Conservation (phyloP, 2,329 filamentous ascomycete genomes). For the Aspergillus fructus region DNA sequence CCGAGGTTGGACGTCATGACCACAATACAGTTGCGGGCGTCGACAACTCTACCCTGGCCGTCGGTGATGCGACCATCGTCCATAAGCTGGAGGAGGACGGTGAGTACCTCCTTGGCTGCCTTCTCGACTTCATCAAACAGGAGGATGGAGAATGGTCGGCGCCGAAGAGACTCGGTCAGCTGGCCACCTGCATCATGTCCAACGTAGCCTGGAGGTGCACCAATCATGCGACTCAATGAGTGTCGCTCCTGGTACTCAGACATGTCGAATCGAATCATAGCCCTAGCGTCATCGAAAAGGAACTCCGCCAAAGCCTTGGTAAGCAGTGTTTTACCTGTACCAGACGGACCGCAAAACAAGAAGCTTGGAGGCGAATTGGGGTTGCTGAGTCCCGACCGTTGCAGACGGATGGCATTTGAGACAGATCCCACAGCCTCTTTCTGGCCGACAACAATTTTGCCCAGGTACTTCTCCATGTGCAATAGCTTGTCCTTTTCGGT, state of each 20-base stretch:
- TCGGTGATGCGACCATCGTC: constrained; percentile 98
- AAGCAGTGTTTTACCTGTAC: constrained; percentile 95
- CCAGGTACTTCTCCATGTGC: constrained; percentile 86
- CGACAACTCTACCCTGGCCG: constrained; percentile 90
- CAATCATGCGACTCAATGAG: constrained; percentile 94
- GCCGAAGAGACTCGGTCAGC: constrained; percentile 88
- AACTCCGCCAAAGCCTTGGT: constrained; percentile 98
- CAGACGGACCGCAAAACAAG: constrained; percentile 97
- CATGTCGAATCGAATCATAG: constrained; percentile 99
- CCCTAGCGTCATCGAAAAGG: constrained; percentile 92
- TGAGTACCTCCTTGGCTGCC: constrained; percentile 95
- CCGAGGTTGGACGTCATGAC: constrained; percentile 99
- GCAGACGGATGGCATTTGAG: constrained; percentile 91
- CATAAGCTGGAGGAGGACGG: constrained; percentile 98
- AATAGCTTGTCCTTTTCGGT: constrained; percentile 98
- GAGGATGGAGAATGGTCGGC: constrained; percentile 94
- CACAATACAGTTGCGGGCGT: constrained; percentile 97
- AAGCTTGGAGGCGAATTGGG: constrained; percentile 97
- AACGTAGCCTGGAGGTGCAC: constrained; percentile 93
- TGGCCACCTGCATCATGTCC: constrained; percentile 95
- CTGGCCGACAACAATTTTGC: constrained; percentile 86
- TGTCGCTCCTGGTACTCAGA: constrained; percentile 99
- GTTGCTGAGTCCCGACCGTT: constrained; percentile 90
- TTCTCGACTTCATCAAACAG: constrained; percentile 99
- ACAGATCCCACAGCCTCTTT: constrained; percentile 90